Evolutionary conservation across 768 basidiomycete genomes (phyloP), one percentile per base, ranked within the genome.

Genomic region (Tubosaeta sp.): DNA sequence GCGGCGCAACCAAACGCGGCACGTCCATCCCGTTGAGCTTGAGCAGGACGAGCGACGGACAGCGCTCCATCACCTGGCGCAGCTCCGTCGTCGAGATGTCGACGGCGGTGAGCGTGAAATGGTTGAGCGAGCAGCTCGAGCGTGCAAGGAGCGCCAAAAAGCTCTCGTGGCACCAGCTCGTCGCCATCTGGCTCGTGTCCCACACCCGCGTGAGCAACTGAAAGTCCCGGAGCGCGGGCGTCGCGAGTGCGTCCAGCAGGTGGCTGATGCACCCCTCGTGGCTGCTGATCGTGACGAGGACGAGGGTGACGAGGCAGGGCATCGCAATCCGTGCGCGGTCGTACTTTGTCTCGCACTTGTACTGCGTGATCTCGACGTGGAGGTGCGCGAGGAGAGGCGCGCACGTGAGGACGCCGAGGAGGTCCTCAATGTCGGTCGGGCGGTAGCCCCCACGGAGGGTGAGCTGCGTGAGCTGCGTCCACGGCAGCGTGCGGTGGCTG

Each of bases 201-300:
- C 65, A 67, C n/a, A 67, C 65, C 26, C 65, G 65, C 31, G 65
- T 67, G 46, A 68, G 64, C 48, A 67, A 46, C 59, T 64, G 62
- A 51, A 68, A 67, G 43, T 68, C 66, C 50, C 66, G 66, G 16
- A 67, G 46, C 12, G 34, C 16, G 0, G 66, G 66, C 1, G 56
- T 27, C 19, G 55, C n/a, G 53, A 67, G 57, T 1, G 62, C 66
- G 43, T 67, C 66, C 43, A 64, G 44, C 6, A 67, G 26, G 7
- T 68, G 60, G 44, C 35, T 49, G 51, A 62, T 58, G 46, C 67
- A 68, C n/a, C 49, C 62, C 1, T 62, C 67, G 60, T 68, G 64
- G 33, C 26, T 57, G 44, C 22, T 49, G 67, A 68, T 68, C 46
- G 66, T 60, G 51, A 68, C 66, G 46, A 67, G 58, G 25, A 68